Evolutionary conservation across 768 basidiomycete genomes (phyloP).

Genomic region (Baorangia bicolor): DNA sequence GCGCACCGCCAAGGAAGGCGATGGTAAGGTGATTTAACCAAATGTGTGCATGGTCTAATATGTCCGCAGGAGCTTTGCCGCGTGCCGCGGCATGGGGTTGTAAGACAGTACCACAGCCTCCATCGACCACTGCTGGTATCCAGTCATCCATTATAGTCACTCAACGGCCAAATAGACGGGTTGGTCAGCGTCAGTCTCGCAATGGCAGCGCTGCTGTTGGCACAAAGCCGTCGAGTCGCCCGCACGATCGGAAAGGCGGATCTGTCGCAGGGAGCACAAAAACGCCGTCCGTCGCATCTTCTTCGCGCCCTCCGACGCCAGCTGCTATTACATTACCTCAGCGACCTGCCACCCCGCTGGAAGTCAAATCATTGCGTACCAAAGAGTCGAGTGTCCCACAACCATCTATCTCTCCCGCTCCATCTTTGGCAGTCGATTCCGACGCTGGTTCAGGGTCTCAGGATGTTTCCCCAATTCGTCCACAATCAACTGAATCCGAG

Average conservation of each 20-base stretch:
- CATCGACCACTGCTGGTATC: constrained; percentile 14
- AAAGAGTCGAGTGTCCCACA: constrained; percentile 44
- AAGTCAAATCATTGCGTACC: constrained; percentile 37
- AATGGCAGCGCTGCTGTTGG: constrained; percentile 36
- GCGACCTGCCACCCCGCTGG: constrained; percentile 46
- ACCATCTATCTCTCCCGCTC: constrained; percentile 41
- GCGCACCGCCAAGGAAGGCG: constrained; percentile 55
- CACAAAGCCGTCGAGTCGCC: constrained; percentile 34
- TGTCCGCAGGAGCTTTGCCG: constrained; percentile 50
- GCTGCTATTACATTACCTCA: constrained; percentile 37
- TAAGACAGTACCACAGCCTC: constrained; percentile 32
- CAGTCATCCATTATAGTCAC: constrained; percentile 25
- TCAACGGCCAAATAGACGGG: constrained; percentile 44
- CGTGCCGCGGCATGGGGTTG: constrained; percentile 66
- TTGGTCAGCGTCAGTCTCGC: constrained; percentile 49
- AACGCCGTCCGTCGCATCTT: constrained; percentile 46
- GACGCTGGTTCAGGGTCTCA: constrained; percentile 46
- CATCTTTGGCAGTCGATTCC: constrained; percentile 50
- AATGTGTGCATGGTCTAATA: constrained; percentile 5
- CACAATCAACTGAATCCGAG: constrained; percentile 40
- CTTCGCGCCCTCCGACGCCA: constrained; percentile 62
- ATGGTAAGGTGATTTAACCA: constrained; percentile 40
- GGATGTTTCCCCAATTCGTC: constrained; percentile 42
- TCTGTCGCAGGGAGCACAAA: constrained; percentile 37
- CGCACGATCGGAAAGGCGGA: constrained; percentile 43